Percentiles rank a stretch among this genome's conserved stretches.
Conservation (phyloP, 495 filamentous ascomycete genomes). For the Delitschia confertaspora region DNA sequence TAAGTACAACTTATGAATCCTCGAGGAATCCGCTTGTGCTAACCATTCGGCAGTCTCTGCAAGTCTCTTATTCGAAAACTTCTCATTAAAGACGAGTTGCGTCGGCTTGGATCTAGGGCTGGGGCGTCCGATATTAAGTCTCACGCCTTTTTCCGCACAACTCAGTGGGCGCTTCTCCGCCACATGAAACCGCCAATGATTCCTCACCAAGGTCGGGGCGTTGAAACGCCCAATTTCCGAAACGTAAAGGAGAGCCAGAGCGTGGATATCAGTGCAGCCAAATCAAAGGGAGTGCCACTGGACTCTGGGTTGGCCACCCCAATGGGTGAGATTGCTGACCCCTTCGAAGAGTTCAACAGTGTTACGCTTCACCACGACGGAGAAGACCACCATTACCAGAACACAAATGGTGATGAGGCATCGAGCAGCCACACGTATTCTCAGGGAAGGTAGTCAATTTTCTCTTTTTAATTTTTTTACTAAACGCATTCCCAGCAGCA, state of each 20-base stretch:
- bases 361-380: conserved; percentile 97
- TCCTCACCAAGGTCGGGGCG: conserved; percentile 80
- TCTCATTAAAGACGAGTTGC: conserved; percentile 94
- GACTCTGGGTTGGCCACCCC: conserved; percentile 81
- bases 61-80: conserved; percentile 95
- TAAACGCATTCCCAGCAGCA: conserved; percentile 8
- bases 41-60: conserved; percentile 58
- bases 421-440: neutral
- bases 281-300: conserved; percentile 61
- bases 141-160: conserved; percentile 91
- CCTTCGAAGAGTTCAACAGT: conserved; percentile 97
- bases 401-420: no score
- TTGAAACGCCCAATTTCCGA: conserved; percentile 92
- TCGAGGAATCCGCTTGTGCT: no score
- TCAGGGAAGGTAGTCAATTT: no score
- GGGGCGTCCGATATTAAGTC: conserved; percentile 94
- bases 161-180: conserved; percentile 92
- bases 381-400: conserved; percentile 44
- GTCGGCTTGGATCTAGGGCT: conserved; percentile 85
- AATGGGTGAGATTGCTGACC: conserved; percentile 76
- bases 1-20: conserved; percentile 51
- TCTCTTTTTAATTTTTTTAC: no score
- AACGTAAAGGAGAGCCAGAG: conserved; percentile 96
- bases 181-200: conserved; percentile 99
- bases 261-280: conserved; percentile 74